Percentiles rank a stretch among this genome's conserved stretches.
These are phyloP conservation scores for Anthracocystis walkeri DNA, from an alignment of 1,284 basidiomycete species.

Conservation along the genomic window DNA sequence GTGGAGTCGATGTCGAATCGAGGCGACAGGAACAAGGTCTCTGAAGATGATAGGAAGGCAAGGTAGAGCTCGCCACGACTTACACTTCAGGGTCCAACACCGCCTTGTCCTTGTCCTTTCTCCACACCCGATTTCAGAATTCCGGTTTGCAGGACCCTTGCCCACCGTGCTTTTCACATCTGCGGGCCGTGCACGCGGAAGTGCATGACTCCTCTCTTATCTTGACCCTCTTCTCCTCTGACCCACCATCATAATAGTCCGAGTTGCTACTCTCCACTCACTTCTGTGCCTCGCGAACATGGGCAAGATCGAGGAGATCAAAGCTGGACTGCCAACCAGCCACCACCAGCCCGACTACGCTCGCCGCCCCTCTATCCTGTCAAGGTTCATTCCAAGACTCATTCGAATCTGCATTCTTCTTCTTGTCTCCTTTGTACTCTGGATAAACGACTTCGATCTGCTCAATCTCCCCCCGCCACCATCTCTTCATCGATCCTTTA, in stretches of 20 bases:
- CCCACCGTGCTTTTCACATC: background rate
- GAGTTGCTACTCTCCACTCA: too few species aligned
- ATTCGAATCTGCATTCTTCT: constrained; percentile 4
- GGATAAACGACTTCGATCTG: background rate
- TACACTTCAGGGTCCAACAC: constrained; percentile 13
- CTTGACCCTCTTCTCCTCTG: background rate
- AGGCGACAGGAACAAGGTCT: background rate
- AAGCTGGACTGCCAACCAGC: constrained; percentile 14
- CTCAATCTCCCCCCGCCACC: background rate
- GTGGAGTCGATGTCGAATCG: background rate
- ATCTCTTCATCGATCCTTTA: background rate
- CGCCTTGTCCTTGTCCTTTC: background rate
- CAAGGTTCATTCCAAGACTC: background rate
- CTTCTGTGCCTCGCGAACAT: constrained; percentile 2
- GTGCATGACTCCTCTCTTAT: background rate
- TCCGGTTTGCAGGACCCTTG: constrained; percentile 4
- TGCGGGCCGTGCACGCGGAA: constrained; percentile 11
- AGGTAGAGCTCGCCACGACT: background rate
- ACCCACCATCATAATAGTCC: background rate
- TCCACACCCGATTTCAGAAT: constrained; percentile 11
- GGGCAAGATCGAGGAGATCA: constrained; percentile 10
- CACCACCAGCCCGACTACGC: background rate
- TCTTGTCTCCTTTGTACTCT: constrained; percentile 10
- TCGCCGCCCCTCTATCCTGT: background rate
- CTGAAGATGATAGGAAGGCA: background rate